Evolutionary conservation across 257 asterid species (phyloP), one percentile per base, ranked within the genome.

Genomic region (Ilex asprella): DNA sequence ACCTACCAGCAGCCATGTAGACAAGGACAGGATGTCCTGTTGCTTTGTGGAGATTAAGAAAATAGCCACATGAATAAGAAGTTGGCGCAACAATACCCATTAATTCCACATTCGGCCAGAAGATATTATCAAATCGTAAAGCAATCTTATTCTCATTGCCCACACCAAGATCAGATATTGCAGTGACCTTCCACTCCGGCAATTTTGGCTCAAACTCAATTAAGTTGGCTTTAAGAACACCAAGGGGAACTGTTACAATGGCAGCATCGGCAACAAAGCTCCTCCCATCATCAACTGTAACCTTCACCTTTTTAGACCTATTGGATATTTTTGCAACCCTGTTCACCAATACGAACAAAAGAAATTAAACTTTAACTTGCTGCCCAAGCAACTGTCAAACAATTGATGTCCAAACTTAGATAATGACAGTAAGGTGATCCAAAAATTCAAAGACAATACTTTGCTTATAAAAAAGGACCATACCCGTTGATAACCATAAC

Each of bases 141-240:
- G 97, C 97, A 43, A 93, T 82, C 75, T 93, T 93, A 30, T 93
- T 89, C 80, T 93, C 99, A 59, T 85, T 93, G 64, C 99, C 99
- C 31, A 89, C 73, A 21, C 99, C 99, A 58, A 93, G 97, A 65
- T 89, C 97, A 13, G 90, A 78, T 72, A 93, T 89, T 11, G 99
- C 99, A 70, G 92, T 61, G 35, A 65, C 82, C 71, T 93, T 93
- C 99, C 99, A 93, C 31, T 87, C 92, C 16, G 99, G 99, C 50
- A 93, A 73, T 70, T 79, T 84, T 9, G 97, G 99, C 76, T 85
- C 86, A 66, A 93, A 93, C 67, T 87, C 78, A 10, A 93, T 93
- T 27, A 77, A 31, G 70, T 87, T 80, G 60, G 97, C 85, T 83
- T 93, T 93, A 29, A 93, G 82, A 62, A 87, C 81, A 39, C 99